A percentile compares a stretch with the other conserved stretches of the same genome.
Conservation (phyloP, 768 basidiomycete species). For the Crucibulum laeve region DNA sequence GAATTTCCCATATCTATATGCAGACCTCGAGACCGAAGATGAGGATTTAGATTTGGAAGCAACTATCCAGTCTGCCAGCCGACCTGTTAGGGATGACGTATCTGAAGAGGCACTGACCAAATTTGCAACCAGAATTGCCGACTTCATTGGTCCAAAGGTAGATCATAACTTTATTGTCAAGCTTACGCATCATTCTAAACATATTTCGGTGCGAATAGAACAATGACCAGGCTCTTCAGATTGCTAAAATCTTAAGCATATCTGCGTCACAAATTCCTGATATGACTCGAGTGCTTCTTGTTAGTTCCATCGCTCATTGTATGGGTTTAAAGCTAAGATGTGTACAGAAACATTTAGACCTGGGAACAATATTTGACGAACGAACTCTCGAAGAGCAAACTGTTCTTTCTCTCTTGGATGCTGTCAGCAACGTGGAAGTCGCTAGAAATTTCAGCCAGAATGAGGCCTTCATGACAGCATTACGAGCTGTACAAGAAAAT, state of each 20-base stretch:
- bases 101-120: slow-evolving; percentile 42
- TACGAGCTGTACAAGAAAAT: slow-evolving; percentile 32
- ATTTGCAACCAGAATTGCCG: slow-evolving; percentile 55
- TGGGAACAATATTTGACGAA: slow-evolving; percentile 49
- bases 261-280: slow-evolving; percentile 65
- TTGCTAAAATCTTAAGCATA: slow-evolving; percentile 60
- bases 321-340: background rate
- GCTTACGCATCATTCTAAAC: background rate
- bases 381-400: slow-evolving; percentile 51
- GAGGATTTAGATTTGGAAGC: slow-evolving; percentile 54
- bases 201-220: slow-evolving; percentile 30
- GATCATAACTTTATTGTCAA: slow-evolving; percentile 10
- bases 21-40: slow-evolving; percentile 49
- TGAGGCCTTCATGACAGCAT: slow-evolving; percentile 35
- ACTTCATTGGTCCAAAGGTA: slow-evolving; percentile 56
- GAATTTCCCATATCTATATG: slow-evolving; percentile 67
- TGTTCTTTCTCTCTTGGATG: slow-evolving; percentile 54
- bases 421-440: slow-evolving; percentile 61
- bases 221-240: slow-evolving; percentile 49
- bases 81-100: slow-evolving; percentile 58
- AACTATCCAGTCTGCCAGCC: slow-evolving; percentile 46
- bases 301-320: slow-evolving; percentile 7
- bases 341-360: slow-evolving; percentile 52
- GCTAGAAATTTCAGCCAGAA: slow-evolving; percentile 43
- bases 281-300: slow-evolving; percentile 43